phyloP scores from a whole-genome alignment of 2,329 filamentous ascomycete species.

The Aspergillus japonicus region DNA sequence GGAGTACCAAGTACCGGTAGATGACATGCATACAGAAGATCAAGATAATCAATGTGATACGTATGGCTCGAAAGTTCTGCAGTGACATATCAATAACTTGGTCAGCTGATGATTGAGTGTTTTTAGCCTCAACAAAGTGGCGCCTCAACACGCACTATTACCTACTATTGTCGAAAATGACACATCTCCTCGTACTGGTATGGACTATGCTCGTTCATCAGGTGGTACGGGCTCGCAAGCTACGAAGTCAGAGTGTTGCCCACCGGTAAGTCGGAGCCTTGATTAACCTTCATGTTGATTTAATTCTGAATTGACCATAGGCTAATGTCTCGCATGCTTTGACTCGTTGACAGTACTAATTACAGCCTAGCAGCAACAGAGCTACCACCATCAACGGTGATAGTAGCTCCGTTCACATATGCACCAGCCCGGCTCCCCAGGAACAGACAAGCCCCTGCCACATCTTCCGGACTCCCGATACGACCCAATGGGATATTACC shows the following conservation, averaged over 20 bases:
- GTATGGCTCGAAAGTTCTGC: background rate
- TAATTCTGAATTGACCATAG: background rate
- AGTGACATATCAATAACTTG: background rate
- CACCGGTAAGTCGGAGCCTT: background rate
- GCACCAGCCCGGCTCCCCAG: conserved; percentile 65
- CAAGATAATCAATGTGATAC: background rate
- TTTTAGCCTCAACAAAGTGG: background rate
- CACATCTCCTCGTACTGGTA: no score
- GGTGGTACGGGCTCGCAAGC: no score
- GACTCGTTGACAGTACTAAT: background rate
- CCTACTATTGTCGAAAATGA: background rate
- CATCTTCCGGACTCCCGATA: conserved; percentile 67
- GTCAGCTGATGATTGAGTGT: background rate
- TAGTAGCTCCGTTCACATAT: conserved; percentile 65
- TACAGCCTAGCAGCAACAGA: conserved; percentile 43
- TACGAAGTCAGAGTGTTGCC: no score
- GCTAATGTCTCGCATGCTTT: background rate
- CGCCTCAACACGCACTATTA: background rate
- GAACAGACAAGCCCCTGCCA: conserved; percentile 70
- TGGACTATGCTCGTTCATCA: no score
- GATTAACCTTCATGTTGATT: background rate
- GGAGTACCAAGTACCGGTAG: background rate
- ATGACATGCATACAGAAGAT: background rate
- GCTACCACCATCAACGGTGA: conserved; percentile 61
- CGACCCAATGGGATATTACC: conserved; percentile 63